Conservation (phyloP, 2,329 filamentous ascomycete species). For the Cephalotrichum gorgonifer region DNA sequence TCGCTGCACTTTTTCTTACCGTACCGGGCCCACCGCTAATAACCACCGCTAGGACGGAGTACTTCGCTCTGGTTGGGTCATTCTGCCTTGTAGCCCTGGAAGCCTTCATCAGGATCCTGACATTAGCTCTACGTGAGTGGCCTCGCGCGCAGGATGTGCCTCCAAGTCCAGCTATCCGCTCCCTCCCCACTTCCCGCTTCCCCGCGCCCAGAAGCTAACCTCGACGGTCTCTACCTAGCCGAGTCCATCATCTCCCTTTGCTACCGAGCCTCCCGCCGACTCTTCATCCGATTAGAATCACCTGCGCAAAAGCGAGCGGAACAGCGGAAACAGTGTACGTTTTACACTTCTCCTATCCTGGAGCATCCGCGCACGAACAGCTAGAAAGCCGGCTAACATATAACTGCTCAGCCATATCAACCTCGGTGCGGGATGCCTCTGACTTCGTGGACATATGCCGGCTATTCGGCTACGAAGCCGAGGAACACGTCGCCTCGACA, state of each 20-base stretch:
- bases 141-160: neutral
- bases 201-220: neutral
- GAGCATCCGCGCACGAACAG: constrained; percentile 16
- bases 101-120: constrained; percentile 72
- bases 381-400: constrained; percentile 35
- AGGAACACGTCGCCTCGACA: constrained; percentile 94
- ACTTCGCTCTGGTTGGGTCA: constrained; percentile 75
- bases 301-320: constrained; percentile 58
- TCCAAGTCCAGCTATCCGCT: neutral
- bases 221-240: constrained; percentile 38
- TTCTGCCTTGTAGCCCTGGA: constrained; percentile 77
- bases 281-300: constrained; percentile 73
- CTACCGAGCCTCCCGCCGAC: constrained; percentile 68
- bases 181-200: neutral
- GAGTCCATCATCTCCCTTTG: constrained; percentile 70
- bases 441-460: constrained; percentile 94
- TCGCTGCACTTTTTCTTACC: neutral
- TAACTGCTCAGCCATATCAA: constrained; percentile 56
- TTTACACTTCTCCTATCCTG: neutral
- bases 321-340: constrained; percentile 53
- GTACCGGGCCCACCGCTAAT: constrained; percentile 5
- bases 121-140: constrained; percentile 70
- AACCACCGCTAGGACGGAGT: constrained; percentile 55
- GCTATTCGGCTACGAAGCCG: constrained; percentile 82
- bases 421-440: constrained; percentile 71